These are phyloP conservation scores for Trematosphaeria pertusa DNA, from an alignment of 2,329 filamentous ascomycete genomes.

Conservation along the genomic window DNA sequence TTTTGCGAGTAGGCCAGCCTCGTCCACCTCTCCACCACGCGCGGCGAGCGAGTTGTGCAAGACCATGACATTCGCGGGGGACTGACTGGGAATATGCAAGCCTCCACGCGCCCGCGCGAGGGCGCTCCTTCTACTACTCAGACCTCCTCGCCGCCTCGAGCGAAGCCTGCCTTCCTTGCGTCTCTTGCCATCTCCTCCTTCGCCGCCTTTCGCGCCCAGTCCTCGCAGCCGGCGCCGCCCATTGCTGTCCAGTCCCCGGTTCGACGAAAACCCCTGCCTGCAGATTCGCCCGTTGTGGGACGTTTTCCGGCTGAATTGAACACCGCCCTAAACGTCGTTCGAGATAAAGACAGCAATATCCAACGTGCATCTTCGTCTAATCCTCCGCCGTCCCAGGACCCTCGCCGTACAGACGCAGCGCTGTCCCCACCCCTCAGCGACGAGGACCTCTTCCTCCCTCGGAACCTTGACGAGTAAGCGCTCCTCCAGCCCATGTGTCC, in stretches of 20 bases:
- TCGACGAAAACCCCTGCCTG: constrained; percentile 62
- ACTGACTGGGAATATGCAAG: constrained; percentile 42
- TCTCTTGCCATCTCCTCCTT: constrained; percentile 53
- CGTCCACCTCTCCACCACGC: constrained; percentile 30
- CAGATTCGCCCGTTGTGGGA: constrained; percentile 56
- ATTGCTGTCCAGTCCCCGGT: constrained; percentile 49
- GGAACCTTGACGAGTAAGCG: constrained; percentile 50
- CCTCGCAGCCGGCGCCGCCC: constrained; percentile 48
- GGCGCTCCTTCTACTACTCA: constrained; percentile 26
- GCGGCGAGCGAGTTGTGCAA: constrained; percentile 43
- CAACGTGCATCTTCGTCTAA: constrained; percentile 3
- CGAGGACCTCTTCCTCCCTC: constrained; percentile 42
- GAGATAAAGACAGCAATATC: constrained; percentile 20
- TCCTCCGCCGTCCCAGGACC: constrained; percentile 31
- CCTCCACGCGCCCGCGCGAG: constrained; percentile 33
- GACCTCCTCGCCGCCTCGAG: constrained; percentile 32
- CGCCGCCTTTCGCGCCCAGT: constrained; percentile 52
- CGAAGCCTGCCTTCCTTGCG: constrained; percentile 46
- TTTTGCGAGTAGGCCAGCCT: constrained; percentile 33
- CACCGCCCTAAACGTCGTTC: constrained; percentile 45
- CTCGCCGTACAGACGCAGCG: constrained; percentile 32
- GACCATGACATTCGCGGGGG: constrained; percentile 37
- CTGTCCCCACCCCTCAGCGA: constrained; percentile 43
- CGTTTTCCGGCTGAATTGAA: constrained; percentile 50
- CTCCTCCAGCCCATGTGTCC: constrained; percentile 5